Percentiles rank a stretch among this genome's conserved stretches.
These are phyloP conservation scores for Lepiota brunneoincarnata DNA, from an alignment of 768 basidiomycete genomes.

Conservation along the genomic window DNA sequence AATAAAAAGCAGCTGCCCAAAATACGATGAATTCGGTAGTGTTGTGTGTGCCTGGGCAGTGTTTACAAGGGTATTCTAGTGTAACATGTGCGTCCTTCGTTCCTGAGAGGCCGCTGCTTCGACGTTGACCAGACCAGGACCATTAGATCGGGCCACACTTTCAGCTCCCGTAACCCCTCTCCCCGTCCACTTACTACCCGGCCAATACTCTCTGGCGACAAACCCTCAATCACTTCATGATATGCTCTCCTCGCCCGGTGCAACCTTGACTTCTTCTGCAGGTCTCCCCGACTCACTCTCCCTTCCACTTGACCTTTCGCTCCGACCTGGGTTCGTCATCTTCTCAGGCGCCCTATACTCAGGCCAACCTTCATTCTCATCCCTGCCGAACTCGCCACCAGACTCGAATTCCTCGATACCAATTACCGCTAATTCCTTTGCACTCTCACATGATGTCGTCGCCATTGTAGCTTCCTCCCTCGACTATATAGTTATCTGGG, in stretches of 20 bases:
- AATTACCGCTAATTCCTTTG: constrained; percentile 56
- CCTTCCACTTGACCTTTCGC: constrained; percentile 63
- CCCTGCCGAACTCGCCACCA: constrained; percentile 49
- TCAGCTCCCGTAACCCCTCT: constrained; percentile 54
- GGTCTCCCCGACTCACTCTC: constrained; percentile 60
- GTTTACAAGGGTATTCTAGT: constrained; percentile 76
- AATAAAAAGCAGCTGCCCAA: constrained; percentile 46
- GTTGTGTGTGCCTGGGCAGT: constrained; percentile 84
- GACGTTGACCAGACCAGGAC: constrained; percentile 20
- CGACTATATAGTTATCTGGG: constrained; percentile 75
- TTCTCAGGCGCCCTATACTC: constrained; percentile 65
- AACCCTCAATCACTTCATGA: constrained; percentile 71
- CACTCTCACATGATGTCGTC: constrained; percentile 70
- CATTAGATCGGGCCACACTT: constrained; percentile 65
- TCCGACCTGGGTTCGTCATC: constrained; percentile 64
- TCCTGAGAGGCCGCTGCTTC: constrained; percentile 8
- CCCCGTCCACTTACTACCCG: constrained; percentile 69
- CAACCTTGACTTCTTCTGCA: constrained; percentile 52
- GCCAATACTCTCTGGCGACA: constrained; percentile 69
- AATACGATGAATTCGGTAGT: constrained; percentile 48
- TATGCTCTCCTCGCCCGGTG: constrained; percentile 61
- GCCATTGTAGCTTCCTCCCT: constrained; percentile 55
- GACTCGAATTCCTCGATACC: constrained; percentile 46
- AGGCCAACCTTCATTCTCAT: constrained; percentile 57
- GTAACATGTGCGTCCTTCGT: constrained; percentile 60